phyloP scores from a whole-genome alignment of 2,329 filamentous ascomycete species.

The Fusarium temperatum region DNA sequence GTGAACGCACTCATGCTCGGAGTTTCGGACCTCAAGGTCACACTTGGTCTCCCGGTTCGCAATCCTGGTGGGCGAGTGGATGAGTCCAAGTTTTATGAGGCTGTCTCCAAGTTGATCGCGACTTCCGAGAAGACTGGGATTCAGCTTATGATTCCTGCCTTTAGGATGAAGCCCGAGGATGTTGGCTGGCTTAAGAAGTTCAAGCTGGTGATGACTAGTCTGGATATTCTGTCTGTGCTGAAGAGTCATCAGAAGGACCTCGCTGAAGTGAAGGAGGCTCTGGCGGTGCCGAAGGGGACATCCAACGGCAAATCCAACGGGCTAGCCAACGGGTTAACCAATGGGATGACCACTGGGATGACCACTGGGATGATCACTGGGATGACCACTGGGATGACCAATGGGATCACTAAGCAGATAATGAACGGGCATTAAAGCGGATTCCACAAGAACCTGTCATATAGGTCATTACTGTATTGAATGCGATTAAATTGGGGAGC shows the following conservation, averaged over 20 bases:
- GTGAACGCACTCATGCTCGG: background rate
- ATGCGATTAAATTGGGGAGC: no score
- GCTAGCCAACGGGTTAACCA: no score
- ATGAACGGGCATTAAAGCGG: no score
- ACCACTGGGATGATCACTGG: no score
- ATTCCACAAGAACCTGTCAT: no score
- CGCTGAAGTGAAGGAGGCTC: background rate
- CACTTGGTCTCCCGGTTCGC: background rate
- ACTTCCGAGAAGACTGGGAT: background rate
- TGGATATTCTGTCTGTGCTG: background rate
- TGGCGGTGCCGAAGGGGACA: background rate
- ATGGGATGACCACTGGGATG: no score
- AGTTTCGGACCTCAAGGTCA: background rate
- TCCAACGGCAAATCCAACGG: no score
- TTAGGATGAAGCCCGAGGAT: background rate
- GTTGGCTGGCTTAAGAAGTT: background rate
- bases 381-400: no score
- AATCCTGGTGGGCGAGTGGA: background rate
- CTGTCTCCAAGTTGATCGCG: background rate
- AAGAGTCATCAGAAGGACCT: background rate
- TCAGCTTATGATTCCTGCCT: background rate
- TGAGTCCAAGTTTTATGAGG: background rate
- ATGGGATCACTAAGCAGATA: no score
- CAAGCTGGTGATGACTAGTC: background rate
- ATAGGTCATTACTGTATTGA: no score